A percentile compares a stretch with the other conserved stretches of the same genome.
These are phyloP conservation scores for Populus ilicifolia DNA, from an alignment of 345 rosid species.

Conservation along the genomic window DNA sequence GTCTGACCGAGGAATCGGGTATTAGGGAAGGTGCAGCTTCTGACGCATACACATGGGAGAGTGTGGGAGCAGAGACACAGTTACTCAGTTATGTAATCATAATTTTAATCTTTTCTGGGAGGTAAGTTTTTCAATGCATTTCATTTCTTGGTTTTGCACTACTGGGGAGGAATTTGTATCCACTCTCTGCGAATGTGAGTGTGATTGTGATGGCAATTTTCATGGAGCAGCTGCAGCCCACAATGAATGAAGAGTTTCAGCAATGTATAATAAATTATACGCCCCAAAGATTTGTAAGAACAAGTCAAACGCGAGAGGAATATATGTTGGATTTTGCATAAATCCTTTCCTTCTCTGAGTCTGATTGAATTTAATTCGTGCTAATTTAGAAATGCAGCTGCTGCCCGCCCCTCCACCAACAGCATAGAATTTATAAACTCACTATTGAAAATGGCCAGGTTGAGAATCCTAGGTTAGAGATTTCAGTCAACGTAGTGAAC, in stretches of 20 bases:
- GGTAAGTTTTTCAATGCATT: conserved; percentile 8
- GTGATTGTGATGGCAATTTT: neutral
- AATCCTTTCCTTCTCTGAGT: neutral
- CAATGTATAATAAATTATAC: no score
- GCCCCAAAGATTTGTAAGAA: neutral
- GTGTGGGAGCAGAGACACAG: conserved; percentile 1
- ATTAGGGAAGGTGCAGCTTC: neutral
- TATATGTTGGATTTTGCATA: neutral
- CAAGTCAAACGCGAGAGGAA: neutral
- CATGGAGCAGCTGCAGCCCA: neutral
- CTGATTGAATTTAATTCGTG: neutral
- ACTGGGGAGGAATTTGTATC: neutral
- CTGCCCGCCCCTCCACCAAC: no score
- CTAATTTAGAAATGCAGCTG: neutral
- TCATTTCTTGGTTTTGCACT: neutral
- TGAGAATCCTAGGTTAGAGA: neutral
- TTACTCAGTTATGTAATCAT: no score
- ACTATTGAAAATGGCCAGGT: neutral
- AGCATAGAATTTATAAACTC: no score
- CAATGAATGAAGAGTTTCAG: neutral
- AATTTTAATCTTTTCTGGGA: no score
- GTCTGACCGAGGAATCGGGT: neutral
- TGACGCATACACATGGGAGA: neutral
- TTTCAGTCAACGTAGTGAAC: neutral
- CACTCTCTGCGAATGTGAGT: neutral